Conservation (phyloP, 139 green algal genomes). For the Diplosphaera chodatii region DNA sequence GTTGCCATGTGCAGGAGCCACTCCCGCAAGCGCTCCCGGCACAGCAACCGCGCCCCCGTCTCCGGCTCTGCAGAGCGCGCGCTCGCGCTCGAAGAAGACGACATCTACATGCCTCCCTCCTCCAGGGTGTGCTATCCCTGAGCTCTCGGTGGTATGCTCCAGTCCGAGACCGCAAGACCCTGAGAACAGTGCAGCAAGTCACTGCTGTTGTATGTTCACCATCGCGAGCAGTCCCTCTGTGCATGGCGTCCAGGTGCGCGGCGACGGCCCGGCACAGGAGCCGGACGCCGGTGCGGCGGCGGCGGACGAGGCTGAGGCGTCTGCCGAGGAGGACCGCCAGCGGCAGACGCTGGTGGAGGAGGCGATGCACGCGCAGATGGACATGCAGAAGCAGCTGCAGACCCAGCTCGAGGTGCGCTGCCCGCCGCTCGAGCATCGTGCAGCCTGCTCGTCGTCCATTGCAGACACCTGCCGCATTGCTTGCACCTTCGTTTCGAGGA, state of each 20-base stretch:
- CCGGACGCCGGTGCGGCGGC: not conserved
- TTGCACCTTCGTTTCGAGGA: too few relatives aligned
- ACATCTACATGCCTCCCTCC: not conserved
- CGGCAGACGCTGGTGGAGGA: constrained; percentile 19
- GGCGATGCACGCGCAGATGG: constrained; percentile 43
- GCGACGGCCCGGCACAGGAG: not conserved
- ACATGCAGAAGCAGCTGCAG: constrained; percentile 47
- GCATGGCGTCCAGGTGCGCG: not conserved
- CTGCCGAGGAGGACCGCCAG: not conserved
- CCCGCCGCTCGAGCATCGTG: not conserved
- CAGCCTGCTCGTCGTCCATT: too few relatives aligned
- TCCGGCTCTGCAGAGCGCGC: not conserved
- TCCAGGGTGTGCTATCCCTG: not conserved
- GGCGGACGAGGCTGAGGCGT: not conserved
- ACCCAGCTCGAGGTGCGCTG: constrained; percentile 28
- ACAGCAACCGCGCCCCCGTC: not conserved
- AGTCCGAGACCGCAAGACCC: too few relatives aligned
- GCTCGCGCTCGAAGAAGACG: too few relatives aligned
- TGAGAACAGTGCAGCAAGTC: too few relatives aligned
- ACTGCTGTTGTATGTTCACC: too few relatives aligned
- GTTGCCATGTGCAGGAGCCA: too few relatives aligned
- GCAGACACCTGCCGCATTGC: too few relatives aligned
- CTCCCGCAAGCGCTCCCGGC: not conserved
- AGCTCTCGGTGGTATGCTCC: too few relatives aligned
- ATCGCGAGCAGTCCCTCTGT: too few relatives aligned